Evolutionary conservation across 2,329 filamentous ascomycete species (phyloP), one percentile per base, ranked within the genome.

Genomic region (Cylindrodendrum hubeiense): DNA sequence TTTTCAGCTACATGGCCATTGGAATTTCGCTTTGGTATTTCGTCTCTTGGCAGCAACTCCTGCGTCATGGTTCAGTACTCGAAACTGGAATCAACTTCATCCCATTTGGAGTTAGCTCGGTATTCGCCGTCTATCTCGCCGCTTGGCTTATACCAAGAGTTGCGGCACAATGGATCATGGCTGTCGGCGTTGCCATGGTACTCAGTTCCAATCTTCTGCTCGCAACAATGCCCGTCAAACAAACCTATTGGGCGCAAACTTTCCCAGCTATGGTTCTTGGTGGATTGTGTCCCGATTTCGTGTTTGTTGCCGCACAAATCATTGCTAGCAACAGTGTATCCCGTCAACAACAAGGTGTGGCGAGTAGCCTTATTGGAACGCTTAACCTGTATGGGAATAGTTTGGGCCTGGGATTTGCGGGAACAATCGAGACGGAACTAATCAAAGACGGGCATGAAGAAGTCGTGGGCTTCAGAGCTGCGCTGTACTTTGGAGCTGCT

Each of bases 251-350:
- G 76, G 63, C 68, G 79, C 78, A 81, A 59, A 67, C 75, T 0
- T 86, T 87, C 53, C 82, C 80, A 0, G 77, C 79, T 1, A 70
- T 73, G 43, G 2, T 79, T 1, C 28, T 82, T 1, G 69, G 69
- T 5, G 70, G 76, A 3, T 82, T 68, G 44, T 84, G 82, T 30
- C 83, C 84, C 0, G 85, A 87, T 63, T 80, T 87, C 3, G 79
- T 85, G 5, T 86, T 82, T 57, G 82, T 84, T 0, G 83, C 83
- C 0, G 84, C 84, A 0, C 84, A 87, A 63, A 84, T 88, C 5
- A 85, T 87, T 58, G 83, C 85, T 0, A 87, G 85, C 58, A 86
- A 87, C 60, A 81, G 79, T 1, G 85, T 87, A 30, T 77, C 71
- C 3, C 77, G 79, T 3, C 78, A 80, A 5, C 79, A 88, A 22